Conservation (phyloP, 805 yeast genomes). For the Pichia paraexigua region DNA sequence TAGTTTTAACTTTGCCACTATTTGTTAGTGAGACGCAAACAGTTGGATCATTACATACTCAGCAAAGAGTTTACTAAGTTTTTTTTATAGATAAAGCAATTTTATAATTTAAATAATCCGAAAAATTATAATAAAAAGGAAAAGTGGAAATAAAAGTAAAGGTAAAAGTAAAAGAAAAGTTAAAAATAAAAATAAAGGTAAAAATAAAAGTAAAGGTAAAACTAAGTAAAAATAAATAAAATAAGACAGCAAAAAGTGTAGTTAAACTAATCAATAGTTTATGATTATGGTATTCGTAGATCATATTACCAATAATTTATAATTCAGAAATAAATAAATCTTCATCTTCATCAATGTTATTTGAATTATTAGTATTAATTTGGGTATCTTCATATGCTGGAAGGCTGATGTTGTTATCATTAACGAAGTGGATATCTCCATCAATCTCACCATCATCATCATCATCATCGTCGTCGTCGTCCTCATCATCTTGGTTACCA, state of each 20-base stretch:
- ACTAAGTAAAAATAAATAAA: no score
- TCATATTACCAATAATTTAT: not conserved
- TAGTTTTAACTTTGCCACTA: no score
- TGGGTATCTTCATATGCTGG: not conserved
- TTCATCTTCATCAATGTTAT: not conserved
- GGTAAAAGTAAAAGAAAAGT: not conserved
- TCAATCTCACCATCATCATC: not conserved
- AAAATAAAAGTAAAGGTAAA: not conserved
- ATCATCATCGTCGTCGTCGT: slow-evolving; percentile 3
- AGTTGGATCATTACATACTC: no score
- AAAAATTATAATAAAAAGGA: no score
- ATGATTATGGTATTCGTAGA: not conserved
- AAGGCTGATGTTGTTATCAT: not conserved
- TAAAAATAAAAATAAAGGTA: not conserved
- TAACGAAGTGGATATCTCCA: not conserved
- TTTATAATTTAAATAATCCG: not conserved
- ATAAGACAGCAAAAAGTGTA: not conserved
- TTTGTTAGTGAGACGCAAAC: no score
- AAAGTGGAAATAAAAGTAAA: not conserved
- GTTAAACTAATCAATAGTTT: not conserved
- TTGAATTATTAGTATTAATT: not conserved
- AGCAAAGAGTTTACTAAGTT: no score
- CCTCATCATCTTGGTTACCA: not conserved
- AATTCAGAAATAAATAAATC: slow-evolving; percentile 5
- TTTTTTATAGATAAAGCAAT: not conserved